Evolutionary conservation across 2,329 filamentous ascomycete species (phyloP), one percentile per base, ranked within the genome.

Genomic region (Nigrospora oryzae): DNA sequence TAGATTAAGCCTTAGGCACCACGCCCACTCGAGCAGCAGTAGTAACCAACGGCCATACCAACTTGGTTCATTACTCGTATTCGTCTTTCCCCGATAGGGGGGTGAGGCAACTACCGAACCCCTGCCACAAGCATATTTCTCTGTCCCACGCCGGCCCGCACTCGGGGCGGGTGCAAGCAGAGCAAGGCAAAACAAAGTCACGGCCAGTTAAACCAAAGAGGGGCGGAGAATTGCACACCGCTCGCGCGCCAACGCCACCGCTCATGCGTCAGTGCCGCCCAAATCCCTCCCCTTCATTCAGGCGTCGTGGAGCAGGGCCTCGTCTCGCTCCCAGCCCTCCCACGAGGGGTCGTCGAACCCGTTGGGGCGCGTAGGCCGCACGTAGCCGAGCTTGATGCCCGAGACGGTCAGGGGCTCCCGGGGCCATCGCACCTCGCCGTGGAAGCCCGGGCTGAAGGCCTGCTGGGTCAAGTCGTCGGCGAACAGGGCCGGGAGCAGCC

Each of bases 331-430:
- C 51, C 70, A 73, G 23, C 73, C 70, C 44, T 79, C 70, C 61
- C 80, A 83, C 35, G 67, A 68, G 14, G 78, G 73, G 52, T 69
- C 67, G 23, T 83, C 81, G 45, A 74, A 72, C 11, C 78, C 79
- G 43, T 77, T 78, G 16, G 67, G 69, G 38, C 66, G 61, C 36
- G 68, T 66, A 3, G 66, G 62, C 44, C 68, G 55, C 54, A 59
- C 59, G 53, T 73, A 70, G n/a, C 69, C 63, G 28, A 75, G 59
- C 14, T 63, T 59, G 16, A 75, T 47, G 3, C 72, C 62, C 57
- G 75, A 52, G 11, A 69, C 56, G 14, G 63, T 59, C 23, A 75
- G 61, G 38, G 69, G 62, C 44, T 70, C 70, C 42, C 64, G 66
- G 1, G 73, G 72, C 60, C 64, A 63, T 15, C 68, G 64, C 11